Evolutionary conservation across 2,329 filamentous ascomycete species (phyloP).

Genomic region (Fusarium brachygibbosum): DNA sequence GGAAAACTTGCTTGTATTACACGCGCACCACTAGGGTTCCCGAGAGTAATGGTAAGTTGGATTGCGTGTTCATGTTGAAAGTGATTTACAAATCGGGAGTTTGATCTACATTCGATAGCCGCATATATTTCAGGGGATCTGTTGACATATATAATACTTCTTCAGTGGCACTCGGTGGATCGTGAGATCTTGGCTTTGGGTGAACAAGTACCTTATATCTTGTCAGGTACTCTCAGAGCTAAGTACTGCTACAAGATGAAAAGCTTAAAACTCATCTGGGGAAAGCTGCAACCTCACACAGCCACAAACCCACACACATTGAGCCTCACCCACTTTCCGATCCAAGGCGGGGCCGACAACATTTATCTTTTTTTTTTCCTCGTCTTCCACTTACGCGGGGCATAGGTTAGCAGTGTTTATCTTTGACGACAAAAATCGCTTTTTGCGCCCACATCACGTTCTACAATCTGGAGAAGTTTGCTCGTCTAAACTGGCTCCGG

Average conservation of each 20-base stretch:
- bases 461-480: slow-evolving; percentile 44
- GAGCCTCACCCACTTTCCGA: slow-evolving; percentile 11
- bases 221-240: not conserved
- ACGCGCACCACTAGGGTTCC: no score
- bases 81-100: not conserved
- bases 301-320: not conserved
- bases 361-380: slow-evolving; percentile 5
- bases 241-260: slow-evolving; percentile 5
- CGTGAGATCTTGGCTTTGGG: slow-evolving; percentile 1
- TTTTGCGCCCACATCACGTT: slow-evolving; percentile 9
- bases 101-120: not conserved
- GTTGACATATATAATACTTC: not conserved
- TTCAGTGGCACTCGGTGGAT: not conserved
- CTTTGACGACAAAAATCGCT: not conserved
- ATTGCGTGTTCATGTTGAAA: not conserved
- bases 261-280: slow-evolving; percentile 9
- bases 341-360: not conserved
- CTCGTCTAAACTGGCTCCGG: slow-evolving; percentile 40
- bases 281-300: slow-evolving; percentile 2
- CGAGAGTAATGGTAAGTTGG: not conserved
- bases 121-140: not conserved
- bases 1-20: slow-evolving; percentile 5
- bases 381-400: not conserved
- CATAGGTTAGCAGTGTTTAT: not conserved
- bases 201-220: not conserved